phyloP scores from a whole-genome alignment of 2,329 filamentous ascomycete genomes.

The Botryotinia globosa region DNA sequence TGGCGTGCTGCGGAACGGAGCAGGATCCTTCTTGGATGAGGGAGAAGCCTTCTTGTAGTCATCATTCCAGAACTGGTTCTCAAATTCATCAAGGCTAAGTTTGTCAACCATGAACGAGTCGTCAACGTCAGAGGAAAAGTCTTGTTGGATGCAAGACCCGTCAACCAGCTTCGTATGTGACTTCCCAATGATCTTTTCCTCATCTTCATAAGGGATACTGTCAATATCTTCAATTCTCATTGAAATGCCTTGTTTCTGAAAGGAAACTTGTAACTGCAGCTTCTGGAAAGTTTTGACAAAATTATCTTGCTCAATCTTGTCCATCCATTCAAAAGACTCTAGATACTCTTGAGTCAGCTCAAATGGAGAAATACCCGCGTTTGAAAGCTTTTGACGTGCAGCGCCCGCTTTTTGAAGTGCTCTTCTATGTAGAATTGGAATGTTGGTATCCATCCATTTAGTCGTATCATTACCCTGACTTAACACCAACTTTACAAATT shows the following conservation, averaged over 20 bases:
- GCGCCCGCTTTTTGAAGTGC: slow-evolving; percentile 18
- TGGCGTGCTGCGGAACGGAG: background rate
- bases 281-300: slow-evolving; percentile 21
- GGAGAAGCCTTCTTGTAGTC: background rate
- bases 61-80: slow-evolving; percentile 4
- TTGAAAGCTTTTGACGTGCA: slow-evolving; percentile 20
- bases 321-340: slow-evolving; percentile 26
- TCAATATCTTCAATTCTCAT: slow-evolving; percentile 20
- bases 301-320: slow-evolving; percentile 22
- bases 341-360: slow-evolving; percentile 21
- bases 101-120: slow-evolving; percentile 13
- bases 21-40: background rate
- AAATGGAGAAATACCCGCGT: slow-evolving; percentile 24
- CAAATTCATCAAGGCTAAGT: slow-evolving; percentile 11
- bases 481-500: slow-evolving; percentile 24
- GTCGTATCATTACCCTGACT: slow-evolving; percentile 13
- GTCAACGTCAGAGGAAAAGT: background rate
- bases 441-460: slow-evolving; percentile 21
- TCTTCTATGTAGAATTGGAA: slow-evolving; percentile 16
- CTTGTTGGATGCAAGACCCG: slow-evolving; percentile 9
- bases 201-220: background rate
- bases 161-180: slow-evolving; percentile 11
- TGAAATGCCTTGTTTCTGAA: slow-evolving; percentile 20
- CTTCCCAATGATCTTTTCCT: slow-evolving; percentile 15
- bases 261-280: slow-evolving; percentile 16